These are phyloP conservation scores for Aspergillus hancockii DNA, from an alignment of 495 filamentous ascomycete species.

Conservation along the genomic window DNA sequence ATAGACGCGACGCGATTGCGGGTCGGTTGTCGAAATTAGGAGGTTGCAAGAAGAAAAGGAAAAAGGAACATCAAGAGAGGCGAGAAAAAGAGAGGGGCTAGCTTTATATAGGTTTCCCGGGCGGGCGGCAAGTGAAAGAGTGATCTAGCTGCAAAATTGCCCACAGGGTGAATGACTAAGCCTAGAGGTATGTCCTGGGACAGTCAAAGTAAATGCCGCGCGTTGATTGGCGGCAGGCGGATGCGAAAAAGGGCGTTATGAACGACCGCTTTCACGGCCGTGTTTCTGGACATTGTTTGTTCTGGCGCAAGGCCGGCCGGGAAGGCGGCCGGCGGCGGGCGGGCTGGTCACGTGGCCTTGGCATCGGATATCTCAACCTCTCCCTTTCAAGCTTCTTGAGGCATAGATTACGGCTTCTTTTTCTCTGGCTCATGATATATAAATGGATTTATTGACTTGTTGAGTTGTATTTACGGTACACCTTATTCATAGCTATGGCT, in stretches of 20 bases:
- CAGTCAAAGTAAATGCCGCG: constrained; percentile 30
- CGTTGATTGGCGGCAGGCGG: constrained; percentile 43
- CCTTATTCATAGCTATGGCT: too few species aligned
- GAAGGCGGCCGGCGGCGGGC: background rate
- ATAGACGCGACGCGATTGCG: constrained; percentile 20
- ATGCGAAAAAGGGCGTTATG: constrained; percentile 46
- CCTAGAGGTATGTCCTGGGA: constrained; percentile 17
- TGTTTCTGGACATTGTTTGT: constrained; percentile 22
- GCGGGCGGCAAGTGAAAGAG: constrained; percentile 29
- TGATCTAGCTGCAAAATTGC: constrained; percentile 19
- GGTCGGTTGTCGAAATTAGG: constrained; percentile 22
- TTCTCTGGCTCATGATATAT: too few species aligned
- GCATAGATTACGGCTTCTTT: too few species aligned
- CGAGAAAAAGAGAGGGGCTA: constrained; percentile 18
- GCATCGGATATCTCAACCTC: background rate
- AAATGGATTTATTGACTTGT: too few species aligned
- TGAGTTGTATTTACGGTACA: too few species aligned
- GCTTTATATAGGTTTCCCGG: constrained; percentile 37
- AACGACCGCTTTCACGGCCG: constrained; percentile 42
- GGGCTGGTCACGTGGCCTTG: constrained; percentile 5
- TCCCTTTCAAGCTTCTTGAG: too few species aligned
- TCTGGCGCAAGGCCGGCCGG: constrained; percentile 1
- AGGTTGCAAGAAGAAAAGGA: constrained; percentile 22
- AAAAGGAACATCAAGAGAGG: constrained; percentile 13
- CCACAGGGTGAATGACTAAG: constrained; percentile 32